Evolutionary conservation across 2,329 filamentous ascomycete genomes (phyloP).

Genomic region (Diaporthe longicolla): DNA sequence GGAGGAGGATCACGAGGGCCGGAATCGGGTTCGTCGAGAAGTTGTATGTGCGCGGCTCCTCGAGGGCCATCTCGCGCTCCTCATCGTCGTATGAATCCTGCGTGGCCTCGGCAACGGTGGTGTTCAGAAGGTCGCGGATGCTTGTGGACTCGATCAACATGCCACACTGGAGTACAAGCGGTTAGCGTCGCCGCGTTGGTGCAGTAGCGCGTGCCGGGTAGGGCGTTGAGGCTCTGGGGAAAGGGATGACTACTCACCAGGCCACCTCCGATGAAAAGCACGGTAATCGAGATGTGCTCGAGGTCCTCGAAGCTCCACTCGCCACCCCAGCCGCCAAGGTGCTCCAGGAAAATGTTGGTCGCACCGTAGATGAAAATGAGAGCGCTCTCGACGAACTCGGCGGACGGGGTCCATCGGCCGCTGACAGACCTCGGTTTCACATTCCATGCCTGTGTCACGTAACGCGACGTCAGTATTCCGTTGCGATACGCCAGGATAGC

Average conservation of each 20-base stretch:
- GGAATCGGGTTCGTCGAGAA: constrained; percentile 92
- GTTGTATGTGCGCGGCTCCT: constrained; percentile 75
- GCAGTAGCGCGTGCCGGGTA: constrained; percentile 37
- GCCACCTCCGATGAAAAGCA: constrained; percentile 94
- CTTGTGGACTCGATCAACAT: constrained; percentile 86
- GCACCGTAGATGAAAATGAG: constrained; percentile 92
- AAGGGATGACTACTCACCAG: constrained; percentile 68
- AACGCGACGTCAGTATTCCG: constrained; percentile 39
- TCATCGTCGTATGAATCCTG: constrained; percentile 56
- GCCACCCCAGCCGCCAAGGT: constrained; percentile 79
- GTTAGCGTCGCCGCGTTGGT: constrained; percentile 38
- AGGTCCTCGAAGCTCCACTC: constrained; percentile 85
- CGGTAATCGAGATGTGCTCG: constrained; percentile 92
- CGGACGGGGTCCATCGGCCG: constrained; percentile 79
- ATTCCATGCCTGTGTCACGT: constrained; percentile 80
- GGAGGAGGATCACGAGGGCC: constrained; percentile 84
- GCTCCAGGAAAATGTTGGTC: constrained; percentile 94
- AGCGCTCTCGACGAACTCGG: constrained; percentile 90
- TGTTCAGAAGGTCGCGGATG: constrained; percentile 77
- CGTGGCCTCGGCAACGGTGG: constrained; percentile 58
- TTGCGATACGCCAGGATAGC: background rate
- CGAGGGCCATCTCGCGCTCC: constrained; percentile 62
- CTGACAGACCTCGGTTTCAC: constrained; percentile 73
- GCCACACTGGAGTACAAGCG: constrained; percentile 67
- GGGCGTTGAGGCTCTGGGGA: constrained; percentile 16